phyloP scores from a whole-genome alignment of 768 basidiomycete genomes.

The Arthromyces matolae region DNA sequence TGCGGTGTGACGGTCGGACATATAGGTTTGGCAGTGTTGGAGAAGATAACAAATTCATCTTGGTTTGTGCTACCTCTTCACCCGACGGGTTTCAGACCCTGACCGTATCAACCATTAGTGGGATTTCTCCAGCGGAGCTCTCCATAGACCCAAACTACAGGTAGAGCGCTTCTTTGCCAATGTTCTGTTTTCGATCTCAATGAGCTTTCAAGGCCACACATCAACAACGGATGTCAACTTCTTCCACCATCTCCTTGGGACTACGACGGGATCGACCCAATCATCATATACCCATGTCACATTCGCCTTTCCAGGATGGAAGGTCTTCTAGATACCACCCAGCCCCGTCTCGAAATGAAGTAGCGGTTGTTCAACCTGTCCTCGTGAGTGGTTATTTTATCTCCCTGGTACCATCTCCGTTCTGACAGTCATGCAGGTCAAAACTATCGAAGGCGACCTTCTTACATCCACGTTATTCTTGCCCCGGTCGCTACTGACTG shows the following conservation, averaged over 20 bases:
- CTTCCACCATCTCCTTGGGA: slow-evolving; percentile 73
- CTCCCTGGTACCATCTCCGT: not conserved
- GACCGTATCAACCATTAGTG: slow-evolving; percentile 48
- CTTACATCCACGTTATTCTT: slow-evolving; percentile 73
- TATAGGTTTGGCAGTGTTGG: slow-evolving; percentile 96
- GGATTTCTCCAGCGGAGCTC: slow-evolving; percentile 88
- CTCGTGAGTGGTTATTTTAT: slow-evolving; percentile 47
- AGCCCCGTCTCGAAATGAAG: slow-evolving; percentile 87
- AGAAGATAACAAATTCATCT: slow-evolving; percentile 91
- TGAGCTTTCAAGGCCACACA: slow-evolving; percentile 43
- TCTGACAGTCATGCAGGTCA: slow-evolving; percentile 56
- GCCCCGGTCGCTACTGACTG: slow-evolving; percentile 73
- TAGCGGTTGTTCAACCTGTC: slow-evolving; percentile 88
- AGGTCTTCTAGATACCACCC: slow-evolving; percentile 66
- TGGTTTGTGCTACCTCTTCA: slow-evolving; percentile 46
- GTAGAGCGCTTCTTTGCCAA: slow-evolving; percentile 21
- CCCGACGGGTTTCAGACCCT: not conserved
- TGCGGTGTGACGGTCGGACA: slow-evolving; percentile 81
- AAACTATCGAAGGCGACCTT: slow-evolving; percentile 77
- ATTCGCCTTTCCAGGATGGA: slow-evolving; percentile 35
- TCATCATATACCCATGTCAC: slow-evolving; percentile 47
- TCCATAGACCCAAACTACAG: slow-evolving; percentile 85
- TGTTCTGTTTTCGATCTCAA: not conserved
- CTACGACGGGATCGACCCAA: slow-evolving; percentile 62
- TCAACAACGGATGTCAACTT: slow-evolving; percentile 73